Evolutionary conservation across 2,329 filamentous ascomycete species (phyloP).

Genomic region (Aspergillus quadricinctus): DNA sequence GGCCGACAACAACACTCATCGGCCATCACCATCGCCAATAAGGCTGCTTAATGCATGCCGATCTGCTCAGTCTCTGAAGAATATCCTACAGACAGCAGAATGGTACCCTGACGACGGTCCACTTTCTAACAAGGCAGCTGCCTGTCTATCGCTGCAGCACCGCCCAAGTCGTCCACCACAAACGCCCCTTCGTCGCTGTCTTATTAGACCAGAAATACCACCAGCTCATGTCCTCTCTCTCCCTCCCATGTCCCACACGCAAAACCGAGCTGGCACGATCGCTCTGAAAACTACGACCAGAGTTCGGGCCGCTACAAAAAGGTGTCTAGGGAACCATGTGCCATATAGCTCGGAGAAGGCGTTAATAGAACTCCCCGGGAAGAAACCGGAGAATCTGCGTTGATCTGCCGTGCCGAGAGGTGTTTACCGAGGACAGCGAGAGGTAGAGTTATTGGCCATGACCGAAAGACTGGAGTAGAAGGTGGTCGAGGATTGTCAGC

Average conservation of each 20-base stretch:
- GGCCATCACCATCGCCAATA: neutral
- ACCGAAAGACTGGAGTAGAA: too few species aligned
- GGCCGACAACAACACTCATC: too few species aligned
- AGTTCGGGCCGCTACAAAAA: slow-evolving; percentile 40
- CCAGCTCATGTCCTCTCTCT: slow-evolving; percentile 46
- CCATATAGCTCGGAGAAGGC: slow-evolving; percentile 50
- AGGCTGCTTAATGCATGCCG: neutral
- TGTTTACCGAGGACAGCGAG: slow-evolving; percentile 45
- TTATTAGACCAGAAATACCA: slow-evolving; percentile 49
- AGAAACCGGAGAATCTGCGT: slow-evolving; percentile 50
- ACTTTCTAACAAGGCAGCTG: slow-evolving; percentile 38
- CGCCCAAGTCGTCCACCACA: slow-evolving; percentile 41
- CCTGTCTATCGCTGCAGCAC: slow-evolving; percentile 43
- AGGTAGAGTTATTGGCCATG: slow-evolving; percentile 31
- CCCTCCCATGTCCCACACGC: slow-evolving; percentile 47
- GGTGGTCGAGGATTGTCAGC: too few species aligned
- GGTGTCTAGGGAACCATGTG: slow-evolving; percentile 56
- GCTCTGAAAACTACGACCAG: slow-evolving; percentile 27
- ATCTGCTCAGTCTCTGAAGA: neutral
- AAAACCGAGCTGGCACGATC: slow-evolving; percentile 47
- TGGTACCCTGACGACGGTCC: slow-evolving; percentile 33
- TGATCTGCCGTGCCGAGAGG: slow-evolving; percentile 47
- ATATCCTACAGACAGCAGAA: neutral
- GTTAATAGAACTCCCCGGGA: slow-evolving; percentile 44
- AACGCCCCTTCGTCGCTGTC: slow-evolving; percentile 48